A percentile compares a stretch with the other conserved stretches of the same genome.
Conservation (phyloP, 768 basidiomycete genomes). For the Cyclocybe aegerita region DNA sequence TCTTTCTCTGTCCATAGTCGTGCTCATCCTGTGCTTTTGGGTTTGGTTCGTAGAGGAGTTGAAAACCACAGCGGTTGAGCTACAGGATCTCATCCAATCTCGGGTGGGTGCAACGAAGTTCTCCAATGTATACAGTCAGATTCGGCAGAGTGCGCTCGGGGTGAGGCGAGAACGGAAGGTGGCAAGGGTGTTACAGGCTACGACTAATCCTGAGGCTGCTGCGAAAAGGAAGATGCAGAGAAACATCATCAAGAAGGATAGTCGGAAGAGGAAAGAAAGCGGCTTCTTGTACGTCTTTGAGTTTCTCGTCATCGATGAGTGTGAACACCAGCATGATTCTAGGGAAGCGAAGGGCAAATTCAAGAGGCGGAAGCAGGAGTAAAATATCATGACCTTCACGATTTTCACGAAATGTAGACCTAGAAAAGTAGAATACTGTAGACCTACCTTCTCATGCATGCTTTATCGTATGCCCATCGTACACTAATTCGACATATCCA, state of each 20-base stretch:
- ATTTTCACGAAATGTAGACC: no score
- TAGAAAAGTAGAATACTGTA: no score
- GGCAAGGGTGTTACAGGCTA: conserved; percentile 54
- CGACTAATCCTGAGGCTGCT: conserved; percentile 73
- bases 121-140: conserved; percentile 72
- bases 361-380: conserved; percentile 44
- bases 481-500: no score
- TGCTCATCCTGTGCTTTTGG: background rate
- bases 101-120: conserved; percentile 91
- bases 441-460: no score
- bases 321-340: background rate
- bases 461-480: no score
- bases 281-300: conserved; percentile 14
- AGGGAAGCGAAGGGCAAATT: conserved; percentile 51
- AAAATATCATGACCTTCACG: conserved; percentile 1
- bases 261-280: conserved; percentile 69
- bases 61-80: conserved; percentile 74
- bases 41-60: conserved; percentile 62
- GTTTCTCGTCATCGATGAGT: background rate
- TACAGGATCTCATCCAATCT: conserved; percentile 82
- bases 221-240: conserved; percentile 73
- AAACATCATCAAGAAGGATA: conserved; percentile 80
- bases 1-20: background rate
- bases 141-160: conserved; percentile 68
- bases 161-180: conserved; percentile 74